phyloP scores from a whole-genome alignment of 2,329 filamentous ascomycete genomes.

The Phialophora expanda region DNA sequence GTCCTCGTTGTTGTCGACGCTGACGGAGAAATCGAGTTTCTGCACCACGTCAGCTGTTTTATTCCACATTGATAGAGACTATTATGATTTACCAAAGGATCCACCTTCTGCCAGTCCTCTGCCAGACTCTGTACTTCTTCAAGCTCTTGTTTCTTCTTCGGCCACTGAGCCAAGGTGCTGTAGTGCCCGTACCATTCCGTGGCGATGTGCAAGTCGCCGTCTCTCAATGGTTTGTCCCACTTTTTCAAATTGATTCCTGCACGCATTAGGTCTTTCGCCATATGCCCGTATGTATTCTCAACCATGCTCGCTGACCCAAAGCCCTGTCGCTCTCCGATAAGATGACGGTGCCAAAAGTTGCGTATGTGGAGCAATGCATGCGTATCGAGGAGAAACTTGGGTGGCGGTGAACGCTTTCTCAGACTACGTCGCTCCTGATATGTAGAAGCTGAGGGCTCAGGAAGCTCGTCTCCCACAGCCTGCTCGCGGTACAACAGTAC shows the following conservation, averaged over 20 bases:
- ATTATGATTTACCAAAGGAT: constrained; percentile 34
- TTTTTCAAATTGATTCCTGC: constrained; percentile 27
- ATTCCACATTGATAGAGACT: not conserved
- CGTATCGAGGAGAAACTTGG: constrained; percentile 40
- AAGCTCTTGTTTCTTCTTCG: constrained; percentile 37
- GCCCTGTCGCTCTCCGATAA: constrained; percentile 39
- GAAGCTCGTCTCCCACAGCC: not conserved
- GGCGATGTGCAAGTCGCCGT: constrained; percentile 14
- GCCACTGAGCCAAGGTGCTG: constrained; percentile 46
- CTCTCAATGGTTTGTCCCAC: constrained; percentile 34
- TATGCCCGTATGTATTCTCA: constrained; percentile 37
- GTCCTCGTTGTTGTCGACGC: constrained; percentile 22
- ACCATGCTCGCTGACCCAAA: constrained; percentile 13
- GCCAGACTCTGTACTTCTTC: constrained; percentile 47
- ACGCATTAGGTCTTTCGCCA: constrained; percentile 32
- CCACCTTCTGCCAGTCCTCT: constrained; percentile 40
- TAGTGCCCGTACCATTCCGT: constrained; percentile 39
- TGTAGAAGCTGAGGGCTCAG: constrained; percentile 25
- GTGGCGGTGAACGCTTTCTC: constrained; percentile 9
- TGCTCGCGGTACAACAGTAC: constrained; percentile 40
- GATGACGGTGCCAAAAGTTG: constrained; percentile 51
- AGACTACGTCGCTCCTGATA: constrained; percentile 24
- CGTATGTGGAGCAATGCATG: constrained; percentile 47
- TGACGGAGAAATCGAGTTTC: constrained; percentile 35
- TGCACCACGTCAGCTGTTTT: constrained; percentile 9